Evolutionary conservation across 306 rosid species (phyloP), one percentile per base, ranked within the genome.

Genomic region (Cucumis cinereus): DNA sequence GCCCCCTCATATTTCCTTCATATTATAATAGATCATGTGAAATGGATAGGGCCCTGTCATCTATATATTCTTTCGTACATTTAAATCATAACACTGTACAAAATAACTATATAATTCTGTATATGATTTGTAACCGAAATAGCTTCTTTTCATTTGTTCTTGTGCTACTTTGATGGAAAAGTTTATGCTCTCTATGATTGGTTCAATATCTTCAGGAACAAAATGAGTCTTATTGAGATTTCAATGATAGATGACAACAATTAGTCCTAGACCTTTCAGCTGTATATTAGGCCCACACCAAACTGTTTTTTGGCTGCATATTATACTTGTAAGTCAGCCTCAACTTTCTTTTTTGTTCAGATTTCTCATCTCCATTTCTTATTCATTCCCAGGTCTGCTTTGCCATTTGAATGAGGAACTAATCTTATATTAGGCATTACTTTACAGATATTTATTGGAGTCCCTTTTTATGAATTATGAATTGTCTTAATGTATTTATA

Each of bases 221-320:
- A 30, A 30, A 30, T 30, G 20, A 30, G 33, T 4, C 20, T 30
- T 2, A 14, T 61, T 14, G 41, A 61, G 43, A 16, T 30, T 13
- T 61, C 41, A 61, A 26, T 62, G 45, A 62, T 62, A 16, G 47
- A 35, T 64, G 6, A 12, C 12, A 62, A n/a, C 45, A 15, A 16
- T 62, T 6, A 62, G 43, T 16, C 69, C 41, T 62, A 62, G 15
- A 33, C 71, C 36, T 64, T 64, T 33, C 40, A 63, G 71, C 49
- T 63, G 71, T 63, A 63, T 63, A 63, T 63, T 63, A 17, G 71
- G 12, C 71, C 49, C 26, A 63, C 71, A 63, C 71, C 23, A 61
- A 8, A 28, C 20, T 28, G 38, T 60, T 60, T 60, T 35, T 8
- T 64, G 71, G 50, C 71, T 13, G n/a, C 19, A 67, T 40, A 40